Conservation (phyloP, 768 basidiomycete genomes). For the Galerina marginata region DNA sequence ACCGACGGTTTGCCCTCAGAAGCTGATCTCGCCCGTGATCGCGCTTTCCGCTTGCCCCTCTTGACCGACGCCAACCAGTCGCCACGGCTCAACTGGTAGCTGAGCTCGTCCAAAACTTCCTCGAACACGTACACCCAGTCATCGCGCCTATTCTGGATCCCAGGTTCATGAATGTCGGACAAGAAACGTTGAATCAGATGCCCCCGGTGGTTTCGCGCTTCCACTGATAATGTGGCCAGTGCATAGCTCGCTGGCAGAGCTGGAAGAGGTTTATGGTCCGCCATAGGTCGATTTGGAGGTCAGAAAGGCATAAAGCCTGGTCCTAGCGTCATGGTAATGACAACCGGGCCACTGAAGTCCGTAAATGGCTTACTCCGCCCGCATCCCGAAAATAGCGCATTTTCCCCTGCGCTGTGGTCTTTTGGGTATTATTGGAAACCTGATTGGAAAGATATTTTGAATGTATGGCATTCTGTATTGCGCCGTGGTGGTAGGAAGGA, state of each 20-base stretch:
- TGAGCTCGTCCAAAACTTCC: conserved; percentile 52
- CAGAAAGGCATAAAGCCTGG: conserved; percentile 8
- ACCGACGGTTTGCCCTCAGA: conserved; percentile 5
- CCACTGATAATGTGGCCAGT: conserved; percentile 39
- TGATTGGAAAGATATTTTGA: too few species aligned
- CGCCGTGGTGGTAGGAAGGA: too few species aligned
- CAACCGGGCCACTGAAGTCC: background rate
- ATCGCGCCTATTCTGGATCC: conserved; percentile 37
- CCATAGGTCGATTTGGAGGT: conserved; percentile 28
- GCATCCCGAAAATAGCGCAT: too few species aligned
- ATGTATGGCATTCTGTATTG: too few species aligned
- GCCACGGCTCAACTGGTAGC: conserved; percentile 41
- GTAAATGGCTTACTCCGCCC: too few species aligned
- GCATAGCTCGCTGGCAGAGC: conserved; percentile 29
- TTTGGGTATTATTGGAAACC: too few species aligned
- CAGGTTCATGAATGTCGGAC: conserved; percentile 38
- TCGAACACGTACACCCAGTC: conserved; percentile 53
- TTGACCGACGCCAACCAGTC: conserved; percentile 55
- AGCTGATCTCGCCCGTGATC: background rate
- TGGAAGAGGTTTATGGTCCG: conserved; percentile 43
- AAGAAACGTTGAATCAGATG: conserved; percentile 47
- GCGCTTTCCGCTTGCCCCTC: conserved; percentile 31
- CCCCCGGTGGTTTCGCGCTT: conserved; percentile 46
- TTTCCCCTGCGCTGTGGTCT: too few species aligned
- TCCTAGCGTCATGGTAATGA: conserved; percentile 17